Evolutionary conservation across 1,139 yeast species (phyloP).

Genomic region (Geotrichum klebahnii): DNA sequence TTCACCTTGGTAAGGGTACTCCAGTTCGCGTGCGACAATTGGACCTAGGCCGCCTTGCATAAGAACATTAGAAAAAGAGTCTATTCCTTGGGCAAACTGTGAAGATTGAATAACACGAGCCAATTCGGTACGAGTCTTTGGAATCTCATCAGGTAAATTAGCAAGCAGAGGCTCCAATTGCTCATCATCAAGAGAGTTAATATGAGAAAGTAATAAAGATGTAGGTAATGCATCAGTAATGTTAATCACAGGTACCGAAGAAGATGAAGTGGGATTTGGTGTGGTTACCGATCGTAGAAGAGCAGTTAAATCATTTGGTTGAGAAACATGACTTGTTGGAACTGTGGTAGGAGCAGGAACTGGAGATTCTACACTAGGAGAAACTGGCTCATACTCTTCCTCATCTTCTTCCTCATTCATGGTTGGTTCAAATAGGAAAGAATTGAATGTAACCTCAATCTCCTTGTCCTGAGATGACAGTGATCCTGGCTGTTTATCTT

Average conservation of each 20-base stretch:
- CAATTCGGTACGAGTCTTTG: slow-evolving; percentile 45
- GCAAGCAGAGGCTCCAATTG: slow-evolving; percentile 43
- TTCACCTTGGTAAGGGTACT: slow-evolving; percentile 53
- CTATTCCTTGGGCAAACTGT: slow-evolving; percentile 50
- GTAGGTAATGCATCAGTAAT: slow-evolving; percentile 46
- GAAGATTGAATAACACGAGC: slow-evolving; percentile 50
- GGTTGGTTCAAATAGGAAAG: slow-evolving; percentile 47
- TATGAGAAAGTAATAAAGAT: slow-evolving; percentile 42
- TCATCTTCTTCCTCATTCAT: slow-evolving; percentile 44
- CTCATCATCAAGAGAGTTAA: slow-evolving; percentile 41
- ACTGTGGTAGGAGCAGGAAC: slow-evolving; percentile 1
- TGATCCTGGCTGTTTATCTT: slow-evolving; percentile 45
- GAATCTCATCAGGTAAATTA: slow-evolving; percentile 47
- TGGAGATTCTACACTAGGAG: slow-evolving; percentile 1
- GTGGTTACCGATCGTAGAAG: slow-evolving; percentile 22
- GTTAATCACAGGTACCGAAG: slow-evolving; percentile 29
- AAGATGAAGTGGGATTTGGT: neutral
- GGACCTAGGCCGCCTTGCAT: slow-evolving; percentile 51
- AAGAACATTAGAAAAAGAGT: slow-evolving; percentile 45
- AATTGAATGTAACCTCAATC: slow-evolving; percentile 51
- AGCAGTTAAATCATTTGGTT: slow-evolving; percentile 3
- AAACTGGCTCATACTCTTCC: slow-evolving; percentile 25
- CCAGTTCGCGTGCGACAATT: slow-evolving; percentile 51
- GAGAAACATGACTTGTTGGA: neutral
- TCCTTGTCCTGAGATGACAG: slow-evolving; percentile 61